Conservation (phyloP, 805 yeast species). For the Candida pseudoglaebosa region DNA sequence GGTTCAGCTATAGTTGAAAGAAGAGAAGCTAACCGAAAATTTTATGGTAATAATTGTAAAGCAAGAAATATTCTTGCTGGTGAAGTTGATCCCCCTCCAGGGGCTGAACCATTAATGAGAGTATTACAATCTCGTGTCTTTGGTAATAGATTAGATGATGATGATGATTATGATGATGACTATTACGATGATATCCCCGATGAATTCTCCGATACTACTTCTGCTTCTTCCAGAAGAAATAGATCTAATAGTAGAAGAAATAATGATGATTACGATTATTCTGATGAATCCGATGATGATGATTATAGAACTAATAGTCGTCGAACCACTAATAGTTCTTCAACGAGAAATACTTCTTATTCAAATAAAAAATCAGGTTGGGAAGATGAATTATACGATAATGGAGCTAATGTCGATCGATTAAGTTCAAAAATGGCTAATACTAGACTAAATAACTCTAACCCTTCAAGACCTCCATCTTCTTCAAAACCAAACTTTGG, state of each 20-base stretch:
- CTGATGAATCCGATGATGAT: conserved; percentile 27
- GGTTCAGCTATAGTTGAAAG: conserved; percentile 97
- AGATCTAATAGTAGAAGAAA: conserved; percentile 12
- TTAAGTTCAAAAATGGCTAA: conserved; percentile 32
- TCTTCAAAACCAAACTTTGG: conserved; percentile 41
- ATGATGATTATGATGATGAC: conserved; percentile 50
- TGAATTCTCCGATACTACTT: conserved; percentile 55
- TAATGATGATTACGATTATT: conserved; percentile 23
- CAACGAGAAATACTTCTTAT: conserved; percentile 16
- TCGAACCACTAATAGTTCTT: conserved; percentile 8
- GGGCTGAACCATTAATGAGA: conserved; percentile 80
- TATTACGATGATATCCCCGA: conserved; percentile 73
- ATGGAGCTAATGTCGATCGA: conserved; percentile 33
- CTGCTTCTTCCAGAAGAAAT: conserved; percentile 28
- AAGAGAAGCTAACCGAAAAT: conserved; percentile 93
- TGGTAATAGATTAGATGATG: conserved; percentile 47
- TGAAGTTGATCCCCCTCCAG: conserved; percentile 88
- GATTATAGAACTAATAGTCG: conserved; percentile 30
- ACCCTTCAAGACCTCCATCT: conserved; percentile 36
- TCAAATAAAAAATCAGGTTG: conserved; percentile 47
- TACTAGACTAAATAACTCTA: conserved; percentile 22
- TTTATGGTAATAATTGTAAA: conserved; percentile 84
- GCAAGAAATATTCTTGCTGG: conserved; percentile 85
- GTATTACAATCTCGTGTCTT: conserved; percentile 84
- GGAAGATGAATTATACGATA: conserved; percentile 87